These are phyloP conservation scores for Xerocomellus intermedius DNA, from an alignment of 768 basidiomycete species.

Conservation along the genomic window DNA sequence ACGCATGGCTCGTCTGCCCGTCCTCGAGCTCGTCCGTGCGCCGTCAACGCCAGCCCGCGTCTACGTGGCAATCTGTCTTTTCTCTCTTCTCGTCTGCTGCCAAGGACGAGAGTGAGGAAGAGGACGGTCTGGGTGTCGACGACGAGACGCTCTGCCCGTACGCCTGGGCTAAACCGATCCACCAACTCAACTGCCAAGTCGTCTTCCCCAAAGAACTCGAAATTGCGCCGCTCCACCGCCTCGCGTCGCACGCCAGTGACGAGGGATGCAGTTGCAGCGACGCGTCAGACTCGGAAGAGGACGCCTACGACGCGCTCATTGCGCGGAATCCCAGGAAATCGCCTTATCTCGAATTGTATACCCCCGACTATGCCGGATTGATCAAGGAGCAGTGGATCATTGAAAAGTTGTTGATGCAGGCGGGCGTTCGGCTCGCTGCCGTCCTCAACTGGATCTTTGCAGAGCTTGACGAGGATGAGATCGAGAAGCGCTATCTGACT, in stretches of 20 bases:
- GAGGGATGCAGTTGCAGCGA: background rate
- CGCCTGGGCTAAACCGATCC: slow-evolving; percentile 71
- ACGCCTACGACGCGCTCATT: background rate
- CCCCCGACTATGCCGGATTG: slow-evolving; percentile 70
- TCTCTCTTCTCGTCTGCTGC: slow-evolving; percentile 3
- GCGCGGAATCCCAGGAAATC: slow-evolving; percentile 16
- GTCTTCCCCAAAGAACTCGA: slow-evolving; percentile 78
- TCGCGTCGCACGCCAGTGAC: slow-evolving; percentile 9
- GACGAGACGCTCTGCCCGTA: slow-evolving; percentile 70
- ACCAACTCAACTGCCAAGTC: slow-evolving; percentile 77
- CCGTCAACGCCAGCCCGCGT: slow-evolving; percentile 8
- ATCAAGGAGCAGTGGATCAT: slow-evolving; percentile 68
- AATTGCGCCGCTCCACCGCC: slow-evolving; percentile 13
- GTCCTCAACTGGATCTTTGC: slow-evolving; percentile 73
- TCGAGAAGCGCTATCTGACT: background rate
- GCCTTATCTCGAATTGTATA: slow-evolving; percentile 70
- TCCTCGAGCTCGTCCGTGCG: slow-evolving; percentile 3
- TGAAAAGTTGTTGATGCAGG: slow-evolving; percentile 82
- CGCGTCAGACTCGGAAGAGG: background rate
- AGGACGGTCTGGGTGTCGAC: slow-evolving; percentile 42
- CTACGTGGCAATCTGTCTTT: slow-evolving; percentile 28
- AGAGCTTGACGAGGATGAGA: slow-evolving; percentile 7
- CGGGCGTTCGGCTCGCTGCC: slow-evolving; percentile 79
- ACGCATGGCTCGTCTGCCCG: slow-evolving; percentile 71
- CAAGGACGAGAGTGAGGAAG: background rate